phyloP scores from a whole-genome alignment of 495 filamentous ascomycete species.

The Xylaria palmicola region DNA sequence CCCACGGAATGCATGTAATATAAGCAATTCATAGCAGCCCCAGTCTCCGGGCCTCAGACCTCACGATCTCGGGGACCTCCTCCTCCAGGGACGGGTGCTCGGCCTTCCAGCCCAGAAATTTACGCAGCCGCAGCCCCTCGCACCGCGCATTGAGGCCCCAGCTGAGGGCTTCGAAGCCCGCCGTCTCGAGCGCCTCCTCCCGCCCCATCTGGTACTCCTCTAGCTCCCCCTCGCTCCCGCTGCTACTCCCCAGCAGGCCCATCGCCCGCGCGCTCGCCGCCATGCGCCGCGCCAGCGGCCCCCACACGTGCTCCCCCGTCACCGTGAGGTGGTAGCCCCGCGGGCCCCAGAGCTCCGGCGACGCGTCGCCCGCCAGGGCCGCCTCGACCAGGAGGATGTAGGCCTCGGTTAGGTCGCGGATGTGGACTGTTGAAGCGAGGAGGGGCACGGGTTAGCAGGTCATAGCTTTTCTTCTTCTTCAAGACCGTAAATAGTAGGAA shows the following conservation, averaged over 20 bases:
- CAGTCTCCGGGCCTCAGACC: slow-evolving; percentile 35
- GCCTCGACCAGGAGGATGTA: slow-evolving; percentile 62
- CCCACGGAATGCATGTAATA: too few species aligned
- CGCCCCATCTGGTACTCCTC: slow-evolving; percentile 34
- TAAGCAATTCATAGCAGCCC: slow-evolving; percentile 16
- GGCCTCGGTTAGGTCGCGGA: slow-evolving; percentile 62
- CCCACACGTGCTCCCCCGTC: slow-evolving; percentile 66
- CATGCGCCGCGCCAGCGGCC: slow-evolving; percentile 57
- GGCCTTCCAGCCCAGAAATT: slow-evolving; percentile 55
- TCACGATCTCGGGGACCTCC: slow-evolving; percentile 48
- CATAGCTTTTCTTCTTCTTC: neutral
- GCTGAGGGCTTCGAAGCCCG: slow-evolving; percentile 43
- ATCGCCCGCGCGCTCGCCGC: slow-evolving; percentile 57
- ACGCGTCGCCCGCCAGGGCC: slow-evolving; percentile 54
- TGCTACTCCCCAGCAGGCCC: slow-evolving; percentile 57
- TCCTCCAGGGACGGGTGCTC: slow-evolving; percentile 43
- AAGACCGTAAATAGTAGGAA: neutral
- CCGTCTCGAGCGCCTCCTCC: slow-evolving; percentile 22
- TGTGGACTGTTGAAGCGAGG: slow-evolving; percentile 42
- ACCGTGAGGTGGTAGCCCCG: slow-evolving; percentile 71
- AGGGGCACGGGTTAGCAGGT: neutral
- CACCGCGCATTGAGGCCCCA: slow-evolving; percentile 58
- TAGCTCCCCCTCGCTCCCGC: slow-evolving; percentile 33
- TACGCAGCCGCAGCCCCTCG: slow-evolving; percentile 45
- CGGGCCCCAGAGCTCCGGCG: slow-evolving; percentile 60